These are phyloP conservation scores for Auricularia auricula-judae DNA, from an alignment of 768 basidiomycete species.

Conservation along the genomic window DNA sequence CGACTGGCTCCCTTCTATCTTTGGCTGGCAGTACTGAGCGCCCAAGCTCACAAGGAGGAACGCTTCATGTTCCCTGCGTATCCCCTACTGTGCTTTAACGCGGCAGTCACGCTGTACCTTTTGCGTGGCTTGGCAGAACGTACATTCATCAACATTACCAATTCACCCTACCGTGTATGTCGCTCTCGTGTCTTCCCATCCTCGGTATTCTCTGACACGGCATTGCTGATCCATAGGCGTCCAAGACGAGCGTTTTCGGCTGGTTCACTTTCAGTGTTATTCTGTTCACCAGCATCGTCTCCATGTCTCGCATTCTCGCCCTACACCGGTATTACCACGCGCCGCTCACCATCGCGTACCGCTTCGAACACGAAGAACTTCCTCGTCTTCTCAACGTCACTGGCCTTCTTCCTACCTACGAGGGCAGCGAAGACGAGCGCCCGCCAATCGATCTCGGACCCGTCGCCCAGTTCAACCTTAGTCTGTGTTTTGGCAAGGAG, in stretches of 20 bases:
- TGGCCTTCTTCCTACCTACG: conserved; percentile 41
- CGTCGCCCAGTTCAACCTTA: conserved; percentile 58
- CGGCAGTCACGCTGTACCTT: conserved; percentile 78
- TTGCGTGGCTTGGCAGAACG: conserved; percentile 79
- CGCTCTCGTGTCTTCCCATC: conserved; percentile 16
- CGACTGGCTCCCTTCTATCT: conserved; percentile 84
- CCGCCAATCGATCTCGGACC: conserved; percentile 54
- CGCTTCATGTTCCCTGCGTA: conserved; percentile 97
- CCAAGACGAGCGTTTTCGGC: conserved; percentile 63
- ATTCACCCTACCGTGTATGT: conserved; percentile 70
- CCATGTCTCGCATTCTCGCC: conserved; percentile 70
- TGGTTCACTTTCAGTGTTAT: conserved; percentile 63
- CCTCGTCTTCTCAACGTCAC: conserved; percentile 71
- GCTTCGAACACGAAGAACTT: conserved; percentile 68
- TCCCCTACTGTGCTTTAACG: conserved; percentile 87
- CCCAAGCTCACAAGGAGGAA: conserved; percentile 94
- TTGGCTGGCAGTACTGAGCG: conserved; percentile 73
- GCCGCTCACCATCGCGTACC: conserved; percentile 58
- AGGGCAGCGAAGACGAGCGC: conserved; percentile 24
- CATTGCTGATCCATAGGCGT: conserved; percentile 42
- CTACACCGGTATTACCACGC: conserved; percentile 86
- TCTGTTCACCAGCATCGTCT: conserved; percentile 53
- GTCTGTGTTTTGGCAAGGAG: conserved; percentile 83
- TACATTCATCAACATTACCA: conserved; percentile 60
- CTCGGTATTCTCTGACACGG: neutral